Percentiles rank a stretch among this genome's conserved stretches.
Evolutionary conservation across 208 protist species (phyloP).

Genomic region (Trypanosoma congolense): DNA sequence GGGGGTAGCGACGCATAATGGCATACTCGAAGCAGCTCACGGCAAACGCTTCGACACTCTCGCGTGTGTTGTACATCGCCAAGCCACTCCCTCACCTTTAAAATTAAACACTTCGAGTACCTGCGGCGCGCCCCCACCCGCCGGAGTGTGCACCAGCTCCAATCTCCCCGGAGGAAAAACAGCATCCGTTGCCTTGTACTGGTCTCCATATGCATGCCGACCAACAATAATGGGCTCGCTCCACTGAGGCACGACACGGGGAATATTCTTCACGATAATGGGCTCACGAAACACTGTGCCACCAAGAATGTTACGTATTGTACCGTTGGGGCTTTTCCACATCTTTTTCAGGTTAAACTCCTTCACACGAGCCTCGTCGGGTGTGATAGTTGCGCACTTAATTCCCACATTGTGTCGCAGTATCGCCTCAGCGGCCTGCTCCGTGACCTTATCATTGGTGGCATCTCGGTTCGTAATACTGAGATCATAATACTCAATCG

Average conservation of each 20-base stretch:
- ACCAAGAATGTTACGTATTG: constrained; percentile 97
- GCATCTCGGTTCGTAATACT: constrained; percentile 91
- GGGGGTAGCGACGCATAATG: constrained; percentile 82
- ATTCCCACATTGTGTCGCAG: constrained; percentile 94
- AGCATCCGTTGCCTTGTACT: constrained; percentile 95
- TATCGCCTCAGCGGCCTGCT: constrained; percentile 94
- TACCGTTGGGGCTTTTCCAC: constrained; percentile 98
- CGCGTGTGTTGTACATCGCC: constrained; percentile 96
- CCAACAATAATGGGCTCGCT: constrained; percentile 94
- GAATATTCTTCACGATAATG: constrained; percentile 94
- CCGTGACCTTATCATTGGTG: constrained; percentile 94
- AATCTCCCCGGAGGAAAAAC: constrained; percentile 85
- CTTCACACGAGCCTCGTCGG: constrained; percentile 94
- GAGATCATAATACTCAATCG: constrained; percentile 96
- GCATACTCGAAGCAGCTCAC: constrained; percentile 93
- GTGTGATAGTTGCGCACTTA: constrained; percentile 98
- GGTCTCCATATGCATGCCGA: constrained; percentile 95
- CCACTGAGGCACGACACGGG: constrained; percentile 91
- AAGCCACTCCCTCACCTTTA: constrained; percentile 83
- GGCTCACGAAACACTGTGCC: constrained; percentile 98
- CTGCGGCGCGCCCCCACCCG: constrained; percentile 55
- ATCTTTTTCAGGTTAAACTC: constrained; percentile 97
- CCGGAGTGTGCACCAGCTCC: constrained; percentile 91
- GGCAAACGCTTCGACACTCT: constrained; percentile 95
- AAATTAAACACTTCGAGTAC: constrained; percentile 89